Conservation (phyloP, 176 grass and related monocot genomes). For the bread wheat (Triticum aestivum) region IWGSC_CS_RefSeq_v2.1 NC_057807.1:273932560-273933059, state of each 20-base stretch:
- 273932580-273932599: neutral
- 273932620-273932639: neutral
- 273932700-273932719: neutral
- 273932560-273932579: too few relatives aligned
- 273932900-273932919: neutral
- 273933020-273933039: neutral
- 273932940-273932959: neutral
- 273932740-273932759: neutral
- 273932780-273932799: neutral
- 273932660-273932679: too few relatives aligned
- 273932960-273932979: neutral
- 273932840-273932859: constrained; percentile 10
- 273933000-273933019: neutral
- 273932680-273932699: neutral
- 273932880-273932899: constrained; percentile 20
- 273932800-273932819: too few relatives aligned
- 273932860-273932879: constrained; percentile 22
- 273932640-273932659: neutral
- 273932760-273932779: neutral
- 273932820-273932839: too few relatives aligned
- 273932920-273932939: constrained; percentile 11
- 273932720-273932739: too few relatives aligned
- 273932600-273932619: neutral
- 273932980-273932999: neutral
- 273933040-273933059: too few relatives aligned